Evolutionary conservation across 1,139 yeast species (phyloP).

Genomic region (Protomyces pachydermus): DNA sequence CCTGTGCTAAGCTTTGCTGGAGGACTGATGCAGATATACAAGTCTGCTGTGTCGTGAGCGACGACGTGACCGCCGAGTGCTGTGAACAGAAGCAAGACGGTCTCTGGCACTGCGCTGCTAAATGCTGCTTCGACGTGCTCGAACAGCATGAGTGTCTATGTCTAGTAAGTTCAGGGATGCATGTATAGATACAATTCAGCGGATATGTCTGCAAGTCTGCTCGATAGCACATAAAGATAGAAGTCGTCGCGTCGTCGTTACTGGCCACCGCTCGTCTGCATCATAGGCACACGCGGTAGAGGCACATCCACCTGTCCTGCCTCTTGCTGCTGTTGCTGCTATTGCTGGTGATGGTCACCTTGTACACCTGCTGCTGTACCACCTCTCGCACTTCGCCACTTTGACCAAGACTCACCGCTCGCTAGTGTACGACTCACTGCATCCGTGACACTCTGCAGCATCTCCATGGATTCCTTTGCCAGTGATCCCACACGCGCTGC

Average conservation of each 20-base stretch:
- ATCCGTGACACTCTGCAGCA: constrained; percentile 18
- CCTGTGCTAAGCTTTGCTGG: not conserved
- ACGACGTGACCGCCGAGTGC: not conserved
- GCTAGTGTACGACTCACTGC: constrained; percentile 13
- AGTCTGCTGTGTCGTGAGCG: not conserved
- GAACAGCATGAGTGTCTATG: not conserved
- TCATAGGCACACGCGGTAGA: not conserved
- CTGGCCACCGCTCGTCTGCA: not conserved
- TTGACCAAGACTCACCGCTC: constrained; percentile 16
- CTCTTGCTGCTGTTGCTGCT: not conserved
- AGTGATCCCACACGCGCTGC: not conserved
- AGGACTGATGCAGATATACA: not conserved
- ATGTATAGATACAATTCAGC: too few relatives aligned
- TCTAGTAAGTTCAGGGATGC: too few relatives aligned
- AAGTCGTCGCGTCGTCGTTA: not conserved
- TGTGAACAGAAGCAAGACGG: not conserved
- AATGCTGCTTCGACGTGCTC: not conserved
- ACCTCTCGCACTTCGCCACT: not conserved
- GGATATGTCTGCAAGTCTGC: too few relatives aligned
- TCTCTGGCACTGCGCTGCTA: not conserved
- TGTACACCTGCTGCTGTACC: not conserved
- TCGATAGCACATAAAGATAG: not conserved
- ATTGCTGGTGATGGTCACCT: not conserved
- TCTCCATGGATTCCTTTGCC: not conserved
- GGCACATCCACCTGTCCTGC: not conserved